These are phyloP conservation scores for Exidia glandulosa DNA, from an alignment of 768 basidiomycete genomes.

Conservation along the genomic window DNA sequence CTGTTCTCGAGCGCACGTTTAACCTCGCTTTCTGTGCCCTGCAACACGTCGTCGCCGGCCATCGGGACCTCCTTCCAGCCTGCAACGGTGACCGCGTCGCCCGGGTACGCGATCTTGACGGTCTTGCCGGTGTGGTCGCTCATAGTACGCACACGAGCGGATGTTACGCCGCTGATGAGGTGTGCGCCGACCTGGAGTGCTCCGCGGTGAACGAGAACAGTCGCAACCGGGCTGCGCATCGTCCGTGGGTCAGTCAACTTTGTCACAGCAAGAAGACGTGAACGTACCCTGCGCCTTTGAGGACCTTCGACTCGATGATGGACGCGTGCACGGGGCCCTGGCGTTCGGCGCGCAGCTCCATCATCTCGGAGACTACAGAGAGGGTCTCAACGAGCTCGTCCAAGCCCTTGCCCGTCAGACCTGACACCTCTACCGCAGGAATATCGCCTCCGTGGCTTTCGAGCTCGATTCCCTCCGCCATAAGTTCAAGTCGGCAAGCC, in stretches of 20 bases:
- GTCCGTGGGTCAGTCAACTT: not conserved
- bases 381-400: conserved; percentile 85
- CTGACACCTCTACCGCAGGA: conserved; percentile 84
- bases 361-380: conserved; percentile 79
- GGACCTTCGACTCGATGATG: conserved; percentile 80
- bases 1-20: conserved; percentile 82
- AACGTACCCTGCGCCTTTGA: conserved; percentile 84
- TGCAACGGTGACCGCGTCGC: conserved; percentile 80
- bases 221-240: conserved; percentile 63
- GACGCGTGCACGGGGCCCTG: conserved; percentile 69
- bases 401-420: conserved; percentile 77
- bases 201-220: conserved; percentile 77
- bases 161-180: conserved; percentile 69
- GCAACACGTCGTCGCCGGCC: conserved; percentile 86
- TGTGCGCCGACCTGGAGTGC: conserved; percentile 57
- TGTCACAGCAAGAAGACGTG: not conserved
- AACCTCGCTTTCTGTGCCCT: conserved; percentile 70
- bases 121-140: conserved; percentile 55
- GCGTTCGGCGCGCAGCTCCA: conserved; percentile 77
- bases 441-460: conserved; percentile 87
- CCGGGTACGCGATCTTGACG: conserved; percentile 62
- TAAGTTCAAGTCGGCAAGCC: conserved; percentile 62
- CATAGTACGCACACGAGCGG: conserved; percentile 76
- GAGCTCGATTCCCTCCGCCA: conserved; percentile 72
- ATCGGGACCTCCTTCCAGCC: conserved; percentile 91